Percentiles rank a stretch among this genome's conserved stretches.
Evolutionary conservation across 2,329 filamentous ascomycete genomes (phyloP).

Genomic region (Trichophyton simii): DNA sequence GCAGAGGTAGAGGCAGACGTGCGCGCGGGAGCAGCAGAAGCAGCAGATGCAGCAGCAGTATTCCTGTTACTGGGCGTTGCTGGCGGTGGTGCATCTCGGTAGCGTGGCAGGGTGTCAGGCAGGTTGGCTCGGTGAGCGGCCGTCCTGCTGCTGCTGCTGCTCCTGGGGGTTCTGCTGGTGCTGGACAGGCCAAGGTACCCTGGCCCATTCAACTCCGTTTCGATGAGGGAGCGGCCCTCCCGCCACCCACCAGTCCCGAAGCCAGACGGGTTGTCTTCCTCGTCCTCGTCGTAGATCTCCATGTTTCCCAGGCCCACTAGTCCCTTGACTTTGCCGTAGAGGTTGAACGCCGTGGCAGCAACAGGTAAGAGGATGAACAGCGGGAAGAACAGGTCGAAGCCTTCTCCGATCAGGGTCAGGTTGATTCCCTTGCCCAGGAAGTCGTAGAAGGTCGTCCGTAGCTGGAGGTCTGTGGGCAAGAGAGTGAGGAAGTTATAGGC

Average conservation of each 20-base stretch:
- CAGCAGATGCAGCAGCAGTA: too few species aligned
- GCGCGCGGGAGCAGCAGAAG: too few species aligned
- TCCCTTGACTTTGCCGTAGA: conserved; percentile 71
- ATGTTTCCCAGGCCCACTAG: conserved; percentile 68
- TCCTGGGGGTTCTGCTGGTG: conserved; percentile 9
- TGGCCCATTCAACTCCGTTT: conserved; percentile 62
- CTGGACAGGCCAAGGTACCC: conserved; percentile 34
- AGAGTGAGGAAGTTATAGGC: conserved; percentile 96
- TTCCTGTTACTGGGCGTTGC: too few species aligned
- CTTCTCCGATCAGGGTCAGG: conserved; percentile 65
- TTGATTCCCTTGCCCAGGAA: conserved; percentile 78
- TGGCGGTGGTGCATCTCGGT: conserved; percentile 1
- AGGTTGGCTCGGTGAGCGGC: background rate
- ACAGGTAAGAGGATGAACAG: conserved; percentile 78
- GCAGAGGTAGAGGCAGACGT: too few species aligned
- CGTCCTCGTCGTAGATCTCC: conserved; percentile 52
- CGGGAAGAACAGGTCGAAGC: conserved; percentile 82
- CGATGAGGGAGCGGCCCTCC: conserved; percentile 81
- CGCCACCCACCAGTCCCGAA: conserved; percentile 78
- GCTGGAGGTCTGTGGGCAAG: conserved; percentile 58
- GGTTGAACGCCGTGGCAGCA: conserved; percentile 70
- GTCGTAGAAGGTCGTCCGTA: conserved; percentile 68
- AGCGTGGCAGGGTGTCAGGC: conserved; percentile 4
- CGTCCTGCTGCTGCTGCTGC: background rate
- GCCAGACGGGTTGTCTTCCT: conserved; percentile 46